Base-by-base conservation (phyloP, 2,329 filamentous ascomycete genomes). In the Pseudopithomyces chartarum region DNA sequence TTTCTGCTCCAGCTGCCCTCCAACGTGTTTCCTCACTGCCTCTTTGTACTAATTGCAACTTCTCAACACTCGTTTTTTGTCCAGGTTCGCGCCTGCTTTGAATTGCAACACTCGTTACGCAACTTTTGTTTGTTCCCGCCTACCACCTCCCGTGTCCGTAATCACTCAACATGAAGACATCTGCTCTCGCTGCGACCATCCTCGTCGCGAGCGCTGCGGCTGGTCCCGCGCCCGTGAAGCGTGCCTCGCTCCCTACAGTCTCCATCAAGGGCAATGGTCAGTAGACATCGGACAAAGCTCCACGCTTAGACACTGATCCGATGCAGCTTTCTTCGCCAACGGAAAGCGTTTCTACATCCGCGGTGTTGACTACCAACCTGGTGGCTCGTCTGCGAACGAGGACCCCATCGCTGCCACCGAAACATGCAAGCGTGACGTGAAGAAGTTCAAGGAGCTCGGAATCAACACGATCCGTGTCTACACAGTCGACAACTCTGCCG, bases 381-480 rank as follows among this genome's bases (percentile, higher is more conserved):
- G 81, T 67, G 87, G 87, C 60, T 83, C 86, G 12, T 87, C 85
- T 51, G 76, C 86, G 40, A 77, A 85, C 48, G 78, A 79, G 53
- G 92, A 97, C 73, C 92, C 92, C 58, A 88, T 97, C 52, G 87
- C 90, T 60, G 88, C 96, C 68, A 72, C 80, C 22, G 77, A 77
- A 3, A 79, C 83, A 70, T 97, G 93, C 85, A 84, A 85, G 75
- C 89, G 92, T 63, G 92, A 96, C 72, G 89, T 97, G 66, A 78
- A 80, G 50, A 82, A 91, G 74, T 96, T 97, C 86, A 85, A 91
- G 81, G 85, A 92, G 64, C 83, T 97, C 49, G 92, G 92, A 47
- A 81, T 97, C 79, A 97, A 97, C 83, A 92, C 92, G 23, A 83
- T 97, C 73, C 92, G 93, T 77, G 90, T 97, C 60, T 97, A 97